Base-by-base conservation (phyloP, 176 grass and related monocot genomes). In the Juncus inflexus region DNA sequence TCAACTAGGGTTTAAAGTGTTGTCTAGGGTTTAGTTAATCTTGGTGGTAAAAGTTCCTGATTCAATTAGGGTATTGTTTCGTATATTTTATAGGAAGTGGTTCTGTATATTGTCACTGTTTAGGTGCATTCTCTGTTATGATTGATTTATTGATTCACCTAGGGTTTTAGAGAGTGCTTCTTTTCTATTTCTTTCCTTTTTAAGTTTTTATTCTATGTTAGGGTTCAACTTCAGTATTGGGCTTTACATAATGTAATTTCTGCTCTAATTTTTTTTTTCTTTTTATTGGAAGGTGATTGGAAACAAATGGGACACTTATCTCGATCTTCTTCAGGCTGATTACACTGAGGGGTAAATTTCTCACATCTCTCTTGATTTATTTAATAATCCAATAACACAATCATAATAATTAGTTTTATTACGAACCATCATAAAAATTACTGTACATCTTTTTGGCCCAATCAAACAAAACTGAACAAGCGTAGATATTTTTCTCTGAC, bases 241-340 rank as follows among this genome's bases (percentile, higher is more conserved):
- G 39, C 35, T 28, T 28, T 28, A 28, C 19, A 28, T 28, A 28
- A 28, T 28, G 19, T 74, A 12, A 65, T 40, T 35, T 81, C 0
- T 50, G 52, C 55, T 37, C 12, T 83, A 6, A 14, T 61, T 41
- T 62, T 65, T 62, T 68, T 11, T 4, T 41, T 62, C 11, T 51
- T 13, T 5, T 5, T 39, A 16, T 39, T 58, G 9, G 3, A 74
- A 99, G 94, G 94, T 99, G 74, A 92, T 99, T 63, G 94, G 94
- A 38, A 92, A 99, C 80, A 99, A 92, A 45, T 90, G 88, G 94
- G 94, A 99, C 51, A 76, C 75, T 2, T 99, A 99, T 61, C 83
- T 99, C 0, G 88, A 92, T 63, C 83, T 99, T 43, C 78, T 99
- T 11, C 94, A 99, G 80, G 77, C 85, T 3, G 88, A 99, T 70